Evolutionary conservation across 2,329 filamentous ascomycete species (phyloP), one percentile per base, ranked within the genome.

Genomic region (Rutstroemia sydowiana): DNA sequence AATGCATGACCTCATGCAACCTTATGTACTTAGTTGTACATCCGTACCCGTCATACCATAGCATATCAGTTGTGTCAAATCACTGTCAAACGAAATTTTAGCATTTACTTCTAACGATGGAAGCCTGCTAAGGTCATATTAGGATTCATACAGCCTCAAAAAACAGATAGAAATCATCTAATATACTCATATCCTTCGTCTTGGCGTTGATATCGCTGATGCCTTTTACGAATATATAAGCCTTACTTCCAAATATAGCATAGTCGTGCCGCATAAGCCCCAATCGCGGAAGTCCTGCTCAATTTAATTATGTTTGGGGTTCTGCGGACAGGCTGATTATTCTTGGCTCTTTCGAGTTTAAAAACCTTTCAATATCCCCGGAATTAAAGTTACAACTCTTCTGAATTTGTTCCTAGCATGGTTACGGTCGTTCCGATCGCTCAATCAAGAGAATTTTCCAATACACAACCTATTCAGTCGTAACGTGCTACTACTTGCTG

Each of bases 211-310:
- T 32, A 7, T 32, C 13, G 13, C 7, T 32, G 6, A 10, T 10
- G 2, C 21, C 37, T 3, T 5, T 10, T 20, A 13, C n/a, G 21
- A 10, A 11, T 30, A 18, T 40, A 18, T 23, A 28, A 45, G 32
- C 31, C 48, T 31, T 45, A 21, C 48, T 8, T 31, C 48, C 42
- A 45, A 46, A 20, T 30, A 39, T 45, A 51, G 48, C 16, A 51
- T 28, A 40, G 16, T 32, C 16, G 21, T 18, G n/a, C 13, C 6
- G 11, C 23, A 32, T 30, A 50, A 50, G 48, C 32, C 14, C 37
- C 40, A 30, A 39, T 40, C 48, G 48, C 48, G 40, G 34, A 37
- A 16, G n/a, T 18, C 18, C 18, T 18, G 14, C n/a, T 16, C 13
- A 18, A 37, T 37, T 37, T 37, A 14, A 18, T 41, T 45, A 31